These are phyloP conservation scores for Chytriomyces sp. DNA, from an alignment of 192 early-diverging fungal species.

Conservation along the genomic window DNA sequence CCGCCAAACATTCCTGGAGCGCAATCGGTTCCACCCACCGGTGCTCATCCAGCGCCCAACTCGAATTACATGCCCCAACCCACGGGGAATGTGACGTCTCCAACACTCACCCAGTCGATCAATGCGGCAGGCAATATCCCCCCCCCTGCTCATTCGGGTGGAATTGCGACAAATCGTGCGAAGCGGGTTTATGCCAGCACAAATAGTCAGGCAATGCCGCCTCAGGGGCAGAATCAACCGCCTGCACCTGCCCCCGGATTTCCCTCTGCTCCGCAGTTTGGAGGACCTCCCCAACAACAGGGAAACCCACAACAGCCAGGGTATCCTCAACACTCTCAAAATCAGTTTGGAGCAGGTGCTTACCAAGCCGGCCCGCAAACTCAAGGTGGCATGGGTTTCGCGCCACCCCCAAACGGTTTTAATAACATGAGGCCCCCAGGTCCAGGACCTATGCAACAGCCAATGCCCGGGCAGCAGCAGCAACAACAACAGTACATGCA, in stretches of 20 bases:
- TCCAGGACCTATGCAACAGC: not conserved
- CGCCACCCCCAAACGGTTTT: not conserved
- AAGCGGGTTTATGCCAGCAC: slow-evolving; percentile 28
- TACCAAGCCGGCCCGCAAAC: not conserved
- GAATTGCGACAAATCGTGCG: slow-evolving; percentile 7
- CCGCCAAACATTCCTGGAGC: not conserved
- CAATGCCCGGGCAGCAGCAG: not conserved
- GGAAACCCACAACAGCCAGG: slow-evolving; percentile 3
- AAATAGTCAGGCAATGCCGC: not conserved
- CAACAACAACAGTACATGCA: slow-evolving; percentile 14
- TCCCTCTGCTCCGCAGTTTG: not conserved
- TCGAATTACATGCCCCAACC: too few species aligned
- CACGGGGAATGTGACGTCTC: too few species aligned
- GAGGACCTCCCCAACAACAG: not conserved
- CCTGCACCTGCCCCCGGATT: slow-evolving; percentile 2
- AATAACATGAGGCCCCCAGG: not conserved
- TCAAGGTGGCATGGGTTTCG: not conserved
- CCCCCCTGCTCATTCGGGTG: slow-evolving; percentile 3
- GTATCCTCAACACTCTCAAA: not conserved
- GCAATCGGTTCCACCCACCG: not conserved
- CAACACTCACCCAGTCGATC: too few species aligned
- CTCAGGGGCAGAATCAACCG: not conserved
- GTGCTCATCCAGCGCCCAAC: too few species aligned
- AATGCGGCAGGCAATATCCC: not conserved
- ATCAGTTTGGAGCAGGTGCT: not conserved